Evolutionary conservation across 257 asterid species (phyloP).

Genomic region (Scutellaria galericulata): DNA sequence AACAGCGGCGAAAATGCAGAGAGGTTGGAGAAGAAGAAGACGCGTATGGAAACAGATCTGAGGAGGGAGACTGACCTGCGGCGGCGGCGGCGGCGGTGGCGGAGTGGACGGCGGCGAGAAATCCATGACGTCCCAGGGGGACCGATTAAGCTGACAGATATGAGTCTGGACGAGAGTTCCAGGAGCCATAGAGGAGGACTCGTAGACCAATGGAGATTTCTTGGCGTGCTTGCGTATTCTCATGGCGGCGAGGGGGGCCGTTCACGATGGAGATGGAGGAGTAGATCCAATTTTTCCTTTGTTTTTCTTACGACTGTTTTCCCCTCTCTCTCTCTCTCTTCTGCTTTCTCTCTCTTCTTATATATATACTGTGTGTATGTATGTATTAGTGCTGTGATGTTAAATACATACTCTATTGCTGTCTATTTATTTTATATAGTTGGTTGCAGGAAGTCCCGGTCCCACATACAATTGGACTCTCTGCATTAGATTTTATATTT

Average conservation of each 20-base stretch:
- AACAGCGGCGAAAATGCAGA: slow-evolving; percentile 38
- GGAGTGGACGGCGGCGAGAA: slow-evolving; percentile 57
- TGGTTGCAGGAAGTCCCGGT: slow-evolving; percentile 24
- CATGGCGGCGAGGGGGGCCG: slow-evolving; percentile 45
- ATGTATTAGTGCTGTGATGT: neutral
- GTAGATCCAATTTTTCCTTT: slow-evolving; percentile 46
- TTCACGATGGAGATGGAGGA: slow-evolving; percentile 37
- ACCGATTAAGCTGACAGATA: slow-evolving; percentile 60
- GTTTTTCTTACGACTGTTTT: slow-evolving; percentile 25
- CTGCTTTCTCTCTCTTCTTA: neutral
- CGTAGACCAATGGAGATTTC: slow-evolving; percentile 42
- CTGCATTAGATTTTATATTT: neutral
- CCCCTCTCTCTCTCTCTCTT: slow-evolving; percentile 2
- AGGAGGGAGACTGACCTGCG: slow-evolving; percentile 38
- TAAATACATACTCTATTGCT: slow-evolving; percentile 1
- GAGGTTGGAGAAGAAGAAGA: neutral
- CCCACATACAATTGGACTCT: neutral
- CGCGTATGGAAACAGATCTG: slow-evolving; percentile 41
- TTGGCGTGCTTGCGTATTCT: slow-evolving; percentile 62
- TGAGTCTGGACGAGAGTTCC: slow-evolving; percentile 37
- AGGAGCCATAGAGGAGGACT: slow-evolving; percentile 35
- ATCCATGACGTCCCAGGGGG: slow-evolving; percentile 77
- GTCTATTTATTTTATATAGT: slow-evolving; percentile 13
- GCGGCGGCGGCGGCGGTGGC: slow-evolving; percentile 40
- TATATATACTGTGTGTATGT: neutral